Conservation (phyloP, 1,139 yeast species). For the Kurtzmaniella natalensis region DNA sequence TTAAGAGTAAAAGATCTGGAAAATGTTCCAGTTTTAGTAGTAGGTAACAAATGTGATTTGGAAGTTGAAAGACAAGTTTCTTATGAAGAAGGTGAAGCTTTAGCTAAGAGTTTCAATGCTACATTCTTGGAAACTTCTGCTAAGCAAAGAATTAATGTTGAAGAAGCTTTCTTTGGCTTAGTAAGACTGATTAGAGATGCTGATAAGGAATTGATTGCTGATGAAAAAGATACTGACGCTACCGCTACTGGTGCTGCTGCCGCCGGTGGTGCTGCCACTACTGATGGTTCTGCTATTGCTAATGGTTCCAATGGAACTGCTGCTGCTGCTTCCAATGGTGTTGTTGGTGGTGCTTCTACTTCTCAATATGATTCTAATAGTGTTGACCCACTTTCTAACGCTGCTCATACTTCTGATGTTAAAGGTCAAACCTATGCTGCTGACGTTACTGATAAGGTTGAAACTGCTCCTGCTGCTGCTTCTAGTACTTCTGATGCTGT, state of each 20-base stretch:
- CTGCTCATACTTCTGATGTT: not conserved
- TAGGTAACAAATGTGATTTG: conserved; percentile 62
- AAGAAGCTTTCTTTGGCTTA: conserved; percentile 79
- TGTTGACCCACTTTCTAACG: not conserved
- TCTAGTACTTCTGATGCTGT: conserved; percentile 4
- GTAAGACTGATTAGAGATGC: conserved; percentile 53
- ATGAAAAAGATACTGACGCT: conserved; percentile 4
- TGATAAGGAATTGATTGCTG: conserved; percentile 8
- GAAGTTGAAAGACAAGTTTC: conserved; percentile 76
- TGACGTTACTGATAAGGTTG: not conserved
- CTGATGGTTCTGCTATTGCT: not conserved
- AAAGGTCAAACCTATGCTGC: not conserved
- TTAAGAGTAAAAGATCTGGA: conserved; percentile 79
- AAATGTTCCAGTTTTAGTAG: conserved; percentile 66
- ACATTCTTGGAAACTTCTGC: conserved; percentile 93
- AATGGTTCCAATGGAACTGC: conserved; percentile 6
- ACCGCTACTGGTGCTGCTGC: conserved; percentile 19
- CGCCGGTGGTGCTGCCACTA: conserved; percentile 11
- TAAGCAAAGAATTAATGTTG: conserved; percentile 88
- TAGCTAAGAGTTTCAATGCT: conserved; percentile 72
- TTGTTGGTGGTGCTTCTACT: too few relatives aligned
- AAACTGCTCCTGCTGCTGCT: conserved; percentile 2
- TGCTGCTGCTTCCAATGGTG: not conserved
- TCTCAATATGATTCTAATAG: not conserved
- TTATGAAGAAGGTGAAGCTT: conserved; percentile 73